Percentiles rank a stretch among this genome's conserved stretches.
These are phyloP conservation scores for Curvularia verruculosa DNA, from an alignment of 2,329 filamentous ascomycete species.

Conservation along the genomic window DNA sequence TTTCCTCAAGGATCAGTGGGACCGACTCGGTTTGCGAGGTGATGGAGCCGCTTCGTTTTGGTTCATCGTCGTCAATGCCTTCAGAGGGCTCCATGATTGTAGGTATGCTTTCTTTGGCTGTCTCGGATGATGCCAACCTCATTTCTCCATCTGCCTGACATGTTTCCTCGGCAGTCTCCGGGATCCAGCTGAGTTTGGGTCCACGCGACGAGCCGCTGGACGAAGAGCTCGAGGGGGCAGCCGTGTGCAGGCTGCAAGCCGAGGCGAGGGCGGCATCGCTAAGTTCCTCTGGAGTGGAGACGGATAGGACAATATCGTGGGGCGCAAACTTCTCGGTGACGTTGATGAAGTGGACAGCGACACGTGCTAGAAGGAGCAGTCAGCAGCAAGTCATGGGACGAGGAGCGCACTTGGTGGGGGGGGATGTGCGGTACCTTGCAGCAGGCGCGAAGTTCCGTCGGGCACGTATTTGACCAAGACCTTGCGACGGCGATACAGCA, in stretches of 20 bases:
- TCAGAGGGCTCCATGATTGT: conserved; percentile 31
- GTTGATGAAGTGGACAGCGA: conserved; percentile 71
- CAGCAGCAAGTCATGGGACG: neutral
- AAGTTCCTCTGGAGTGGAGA: conserved; percentile 75
- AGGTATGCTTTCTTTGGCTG: conserved; percentile 31
- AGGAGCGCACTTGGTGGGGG: neutral
- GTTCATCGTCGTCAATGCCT: conserved; percentile 14
- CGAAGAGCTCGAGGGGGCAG: conserved; percentile 83
- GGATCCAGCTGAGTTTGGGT: conserved; percentile 85
- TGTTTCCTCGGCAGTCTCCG: conserved; percentile 84
- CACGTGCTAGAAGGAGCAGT: conserved; percentile 68
- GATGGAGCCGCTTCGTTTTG: conserved; percentile 15
- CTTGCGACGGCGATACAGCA: conserved; percentile 87
- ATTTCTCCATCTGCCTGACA: conserved; percentile 49
- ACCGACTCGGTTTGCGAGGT: conserved; percentile 26
- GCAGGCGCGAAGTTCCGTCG: conserved; percentile 83
- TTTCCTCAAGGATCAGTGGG: conserved; percentile 22
- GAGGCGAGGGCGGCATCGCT: conserved; percentile 87
- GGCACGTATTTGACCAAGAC: conserved; percentile 93
- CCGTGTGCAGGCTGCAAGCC: conserved; percentile 86
- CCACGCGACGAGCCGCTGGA: conserved; percentile 77
- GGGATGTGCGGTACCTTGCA: conserved; percentile 74
- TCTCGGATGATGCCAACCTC: conserved; percentile 25
- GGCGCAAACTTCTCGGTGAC: conserved; percentile 74
- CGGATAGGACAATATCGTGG: conserved; percentile 83